Evolutionary conservation across 192 early-diverging fungal species (phyloP).

Genomic region (Linnemannia elongata): DNA sequence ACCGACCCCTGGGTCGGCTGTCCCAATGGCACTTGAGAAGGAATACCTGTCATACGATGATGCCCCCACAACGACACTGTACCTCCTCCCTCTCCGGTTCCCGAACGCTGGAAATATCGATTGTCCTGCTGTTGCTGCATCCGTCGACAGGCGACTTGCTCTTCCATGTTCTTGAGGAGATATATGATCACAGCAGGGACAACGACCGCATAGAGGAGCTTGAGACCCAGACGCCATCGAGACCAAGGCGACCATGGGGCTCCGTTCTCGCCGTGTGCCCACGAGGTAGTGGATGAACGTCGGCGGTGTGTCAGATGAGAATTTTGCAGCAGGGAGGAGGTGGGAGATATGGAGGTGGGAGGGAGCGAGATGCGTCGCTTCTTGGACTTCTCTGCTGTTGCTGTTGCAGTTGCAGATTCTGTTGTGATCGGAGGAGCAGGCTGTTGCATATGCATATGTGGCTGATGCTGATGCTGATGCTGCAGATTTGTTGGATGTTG

Average conservation of each 20-base stretch:
- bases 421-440: neutral
- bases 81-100: too few relatives aligned
- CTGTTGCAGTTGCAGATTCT: neutral
- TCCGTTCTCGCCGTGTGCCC: neutral
- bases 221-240: constrained; percentile 32
- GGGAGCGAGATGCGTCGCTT: neutral
- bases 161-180: constrained; percentile 3
- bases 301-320: neutral
- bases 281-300: neutral
- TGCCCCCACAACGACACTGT: too few relatives aligned
- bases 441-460: neutral
- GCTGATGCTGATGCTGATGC: constrained; percentile 3
- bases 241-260: constrained; percentile 37
- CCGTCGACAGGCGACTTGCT: neutral
- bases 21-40: neutral
- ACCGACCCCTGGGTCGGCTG: neutral
- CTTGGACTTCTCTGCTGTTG: neutral
- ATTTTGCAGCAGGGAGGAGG: neutral
- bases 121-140: neutral
- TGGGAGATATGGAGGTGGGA: neutral
- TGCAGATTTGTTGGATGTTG: neutral
- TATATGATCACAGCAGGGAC: constrained; percentile 37
- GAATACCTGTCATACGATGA: neutral
- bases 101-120: too few relatives aligned
- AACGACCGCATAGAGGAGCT: constrained; percentile 33